phyloP scores from a whole-genome alignment of 176 grass and related monocot species.

The Dendrocalamus sinicus region DNA sequence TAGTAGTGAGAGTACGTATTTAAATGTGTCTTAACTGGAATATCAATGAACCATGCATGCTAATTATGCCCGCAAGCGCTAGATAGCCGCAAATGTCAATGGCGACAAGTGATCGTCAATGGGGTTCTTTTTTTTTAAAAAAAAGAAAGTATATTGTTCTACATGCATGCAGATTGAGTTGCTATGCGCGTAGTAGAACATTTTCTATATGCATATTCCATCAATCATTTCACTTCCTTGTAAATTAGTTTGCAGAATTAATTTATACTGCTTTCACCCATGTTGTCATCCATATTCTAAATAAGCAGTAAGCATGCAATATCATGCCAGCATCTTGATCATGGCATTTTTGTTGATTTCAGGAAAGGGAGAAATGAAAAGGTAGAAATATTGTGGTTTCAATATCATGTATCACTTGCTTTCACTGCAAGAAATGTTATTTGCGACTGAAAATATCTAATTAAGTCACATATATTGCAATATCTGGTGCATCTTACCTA shows the following conservation, averaged over 20 bases:
- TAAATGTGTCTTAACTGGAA: background rate
- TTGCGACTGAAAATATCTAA: background rate
- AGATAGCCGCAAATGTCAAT: background rate
- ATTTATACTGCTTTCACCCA: background rate
- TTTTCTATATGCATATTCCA: background rate
- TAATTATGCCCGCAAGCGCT: background rate
- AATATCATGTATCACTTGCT: background rate
- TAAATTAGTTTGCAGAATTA: background rate
- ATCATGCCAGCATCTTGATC: background rate
- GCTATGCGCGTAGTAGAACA: background rate
- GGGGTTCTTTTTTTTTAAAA: background rate
- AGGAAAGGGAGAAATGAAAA: background rate
- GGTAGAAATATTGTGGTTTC: background rate
- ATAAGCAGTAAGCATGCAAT: background rate
- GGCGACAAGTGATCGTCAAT: background rate
- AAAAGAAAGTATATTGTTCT: background rate
- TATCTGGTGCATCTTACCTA: too few species aligned
- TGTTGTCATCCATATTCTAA: background rate
- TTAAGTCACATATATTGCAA: too few species aligned
- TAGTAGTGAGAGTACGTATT: background rate
- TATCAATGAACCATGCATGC: background rate
- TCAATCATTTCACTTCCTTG: background rate
- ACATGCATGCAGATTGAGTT: background rate
- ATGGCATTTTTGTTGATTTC: background rate
- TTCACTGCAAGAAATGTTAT: background rate